Conservation (phyloP, 1,284 basidiomycete species). For the Lignosus rhinocerotis region DNA sequence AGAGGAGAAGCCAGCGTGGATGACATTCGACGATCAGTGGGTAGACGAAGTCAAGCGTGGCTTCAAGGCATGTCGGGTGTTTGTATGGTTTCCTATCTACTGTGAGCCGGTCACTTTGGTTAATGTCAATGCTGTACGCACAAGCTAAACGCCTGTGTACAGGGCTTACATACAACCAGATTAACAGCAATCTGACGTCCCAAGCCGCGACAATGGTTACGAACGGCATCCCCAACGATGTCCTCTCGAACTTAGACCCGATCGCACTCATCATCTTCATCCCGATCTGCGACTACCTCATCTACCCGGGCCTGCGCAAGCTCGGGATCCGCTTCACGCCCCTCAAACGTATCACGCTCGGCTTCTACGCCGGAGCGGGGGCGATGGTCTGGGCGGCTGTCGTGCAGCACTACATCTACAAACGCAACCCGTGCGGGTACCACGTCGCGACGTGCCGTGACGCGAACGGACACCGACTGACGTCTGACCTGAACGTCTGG, state of each 20-base stretch:
- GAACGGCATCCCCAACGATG: slow-evolving; percentile 78
- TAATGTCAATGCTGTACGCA: neutral
- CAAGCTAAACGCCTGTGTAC: slow-evolving; percentile 14
- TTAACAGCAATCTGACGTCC: slow-evolving; percentile 79
- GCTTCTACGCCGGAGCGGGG: slow-evolving; percentile 66
- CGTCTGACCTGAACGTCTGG: slow-evolving; percentile 74
- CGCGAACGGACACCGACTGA: slow-evolving; percentile 38
- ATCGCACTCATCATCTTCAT: slow-evolving; percentile 75
- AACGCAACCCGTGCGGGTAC: slow-evolving; percentile 66
- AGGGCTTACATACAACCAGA: slow-evolving; percentile 77
- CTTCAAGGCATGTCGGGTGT: slow-evolving; percentile 83
- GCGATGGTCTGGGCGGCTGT: slow-evolving; percentile 72
- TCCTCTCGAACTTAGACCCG: slow-evolving; percentile 81
- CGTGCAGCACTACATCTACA: slow-evolving; percentile 77
- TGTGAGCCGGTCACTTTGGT: slow-evolving; percentile 43
- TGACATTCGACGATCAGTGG: slow-evolving; percentile 77
- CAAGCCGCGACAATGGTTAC: slow-evolving; percentile 74
- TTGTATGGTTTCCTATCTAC: slow-evolving; percentile 74
- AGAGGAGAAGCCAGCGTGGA: slow-evolving; percentile 56
- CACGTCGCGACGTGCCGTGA: slow-evolving; percentile 53
- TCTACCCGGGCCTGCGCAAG: slow-evolving; percentile 73
- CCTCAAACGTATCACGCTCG: slow-evolving; percentile 72
- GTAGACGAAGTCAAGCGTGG: slow-evolving; percentile 84
- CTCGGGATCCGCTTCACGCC: slow-evolving; percentile 68
- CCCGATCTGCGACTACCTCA: slow-evolving; percentile 61